phyloP scores from a whole-genome alignment of 2,329 filamentous ascomycete species.

The Fusarium buxicola region DNA sequence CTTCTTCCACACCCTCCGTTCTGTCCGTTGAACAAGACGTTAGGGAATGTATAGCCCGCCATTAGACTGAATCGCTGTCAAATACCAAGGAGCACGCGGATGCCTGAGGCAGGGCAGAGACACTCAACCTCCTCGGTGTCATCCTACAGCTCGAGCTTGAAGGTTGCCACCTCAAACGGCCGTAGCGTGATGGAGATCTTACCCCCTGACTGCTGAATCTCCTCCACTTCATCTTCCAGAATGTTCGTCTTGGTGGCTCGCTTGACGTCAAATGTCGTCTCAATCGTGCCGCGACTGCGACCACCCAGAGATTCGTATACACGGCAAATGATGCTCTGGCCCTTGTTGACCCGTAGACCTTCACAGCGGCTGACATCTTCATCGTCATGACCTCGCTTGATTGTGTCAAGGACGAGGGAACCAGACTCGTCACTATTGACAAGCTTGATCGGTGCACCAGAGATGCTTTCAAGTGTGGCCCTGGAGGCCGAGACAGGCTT shows the following conservation, averaged over 20 bases:
- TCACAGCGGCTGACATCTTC: constrained; percentile 74
- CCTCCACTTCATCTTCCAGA: constrained; percentile 86
- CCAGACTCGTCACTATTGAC: constrained; percentile 63
- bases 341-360: constrained; percentile 73
- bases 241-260: constrained; percentile 86
- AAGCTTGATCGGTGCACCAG: constrained; percentile 70
- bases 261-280: constrained; percentile 76
- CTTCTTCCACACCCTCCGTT: neutral
- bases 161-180: constrained; percentile 89
- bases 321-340: constrained; percentile 83
- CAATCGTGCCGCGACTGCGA: constrained; percentile 76
- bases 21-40: neutral
- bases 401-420: constrained; percentile 83
- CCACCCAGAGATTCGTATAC: constrained; percentile 93
- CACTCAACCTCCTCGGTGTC: constrained; percentile 43
- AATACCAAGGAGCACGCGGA: constrained; percentile 33
- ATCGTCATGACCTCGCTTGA: constrained; percentile 95
- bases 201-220: constrained; percentile 63
- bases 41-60: neutral
- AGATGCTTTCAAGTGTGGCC: constrained; percentile 44
- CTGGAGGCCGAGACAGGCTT: constrained; percentile 49
- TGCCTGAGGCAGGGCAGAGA: constrained; percentile 37
- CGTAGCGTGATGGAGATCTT: constrained; percentile 73
- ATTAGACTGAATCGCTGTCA: neutral
- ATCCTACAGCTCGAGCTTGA: constrained; percentile 68